phyloP scores from a whole-genome alignment of 441 rosid genomes.

The Eutrema salsugineum region DNA sequence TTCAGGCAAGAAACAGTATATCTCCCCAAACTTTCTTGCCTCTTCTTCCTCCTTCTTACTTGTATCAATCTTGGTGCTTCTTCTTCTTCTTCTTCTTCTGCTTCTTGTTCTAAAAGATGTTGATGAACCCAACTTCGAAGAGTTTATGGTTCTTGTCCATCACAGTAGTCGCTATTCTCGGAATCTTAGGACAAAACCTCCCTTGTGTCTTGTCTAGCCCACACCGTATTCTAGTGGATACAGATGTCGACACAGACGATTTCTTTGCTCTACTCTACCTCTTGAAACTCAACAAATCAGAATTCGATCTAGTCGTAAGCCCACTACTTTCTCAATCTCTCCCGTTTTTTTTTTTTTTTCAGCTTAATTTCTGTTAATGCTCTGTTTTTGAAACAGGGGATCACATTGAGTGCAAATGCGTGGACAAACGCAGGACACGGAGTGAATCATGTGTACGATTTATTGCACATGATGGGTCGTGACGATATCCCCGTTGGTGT shows the following conservation, averaged over 20 bases:
- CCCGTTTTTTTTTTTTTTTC: not conserved
- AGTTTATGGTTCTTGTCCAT: conserved; percentile 12
- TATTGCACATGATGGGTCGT: conserved; percentile 91
- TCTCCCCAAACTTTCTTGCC: not conserved
- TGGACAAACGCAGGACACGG: conserved; percentile 91
- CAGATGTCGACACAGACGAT: conserved; percentile 92
- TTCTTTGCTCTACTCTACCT: conserved; percentile 82
- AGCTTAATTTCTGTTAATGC: not conserved
- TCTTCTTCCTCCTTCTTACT: not conserved
- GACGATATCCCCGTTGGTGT: conserved; percentile 78
- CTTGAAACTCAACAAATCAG: conserved; percentile 76
- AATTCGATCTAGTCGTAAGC: conserved; percentile 68
- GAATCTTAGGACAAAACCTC: conserved; percentile 30
- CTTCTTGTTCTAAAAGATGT: conserved; percentile 12
- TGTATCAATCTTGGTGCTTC: not conserved
- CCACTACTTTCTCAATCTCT: not conserved
- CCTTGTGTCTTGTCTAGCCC: conserved; percentile 36
- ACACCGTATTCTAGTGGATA: conserved; percentile 67
- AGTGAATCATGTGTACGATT: conserved; percentile 77
- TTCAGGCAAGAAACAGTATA: conserved; percentile 12
- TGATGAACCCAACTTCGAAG: conserved; percentile 4
- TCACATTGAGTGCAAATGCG: conserved; percentile 68
- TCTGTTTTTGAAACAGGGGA: conserved; percentile 48
- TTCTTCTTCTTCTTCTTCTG: conserved; percentile 11
- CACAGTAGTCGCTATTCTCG: conserved; percentile 24